phyloP scores from a whole-genome alignment of 1,284 basidiomycete genomes.

The Rhodotorula sp. region DNA sequence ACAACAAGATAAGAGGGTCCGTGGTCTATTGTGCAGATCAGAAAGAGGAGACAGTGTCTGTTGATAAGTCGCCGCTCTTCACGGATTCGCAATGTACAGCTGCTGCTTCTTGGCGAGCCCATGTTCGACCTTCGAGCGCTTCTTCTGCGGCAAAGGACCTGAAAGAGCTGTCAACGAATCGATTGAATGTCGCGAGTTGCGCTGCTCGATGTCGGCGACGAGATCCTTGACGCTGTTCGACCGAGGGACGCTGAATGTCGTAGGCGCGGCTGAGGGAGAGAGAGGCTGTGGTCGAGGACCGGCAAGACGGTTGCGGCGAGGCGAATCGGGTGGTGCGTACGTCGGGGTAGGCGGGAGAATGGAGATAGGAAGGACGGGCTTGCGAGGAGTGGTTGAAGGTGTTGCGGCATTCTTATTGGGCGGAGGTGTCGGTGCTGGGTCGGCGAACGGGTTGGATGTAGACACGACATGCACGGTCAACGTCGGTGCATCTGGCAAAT shows the following conservation, averaged over 20 bases:
- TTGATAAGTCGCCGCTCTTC: neutral
- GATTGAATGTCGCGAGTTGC: neutral
- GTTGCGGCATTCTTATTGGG: too few species aligned
- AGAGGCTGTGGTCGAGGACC: slow-evolving; percentile 24
- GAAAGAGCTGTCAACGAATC: neutral
- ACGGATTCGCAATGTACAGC: slow-evolving; percentile 34
- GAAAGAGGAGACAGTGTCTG: slow-evolving; percentile 7
- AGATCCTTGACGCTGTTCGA: slow-evolving; percentile 27
- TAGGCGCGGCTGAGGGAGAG: neutral
- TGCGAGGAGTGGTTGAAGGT: neutral
- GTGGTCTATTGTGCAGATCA: too few species aligned
- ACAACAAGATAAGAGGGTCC: too few species aligned
- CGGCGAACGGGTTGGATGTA: neutral
- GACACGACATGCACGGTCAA: too few species aligned
- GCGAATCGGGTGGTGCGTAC: slow-evolving; percentile 3
- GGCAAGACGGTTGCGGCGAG: slow-evolving; percentile 11
- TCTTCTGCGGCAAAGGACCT: neutral
- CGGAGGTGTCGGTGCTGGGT: neutral
- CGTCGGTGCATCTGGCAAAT: neutral
- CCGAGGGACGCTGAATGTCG: slow-evolving; percentile 3
- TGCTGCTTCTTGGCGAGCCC: slow-evolving; percentile 27
- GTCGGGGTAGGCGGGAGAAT: slow-evolving; percentile 8
- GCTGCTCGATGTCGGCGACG: slow-evolving; percentile 27
- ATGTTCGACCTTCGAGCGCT: slow-evolving; percentile 22
- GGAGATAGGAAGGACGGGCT: neutral